Percentiles rank a stretch among this genome's conserved stretches.
phyloP scores from a whole-genome alignment of 148 eudicot species.

The Nepenthes gracilis region DNA sequence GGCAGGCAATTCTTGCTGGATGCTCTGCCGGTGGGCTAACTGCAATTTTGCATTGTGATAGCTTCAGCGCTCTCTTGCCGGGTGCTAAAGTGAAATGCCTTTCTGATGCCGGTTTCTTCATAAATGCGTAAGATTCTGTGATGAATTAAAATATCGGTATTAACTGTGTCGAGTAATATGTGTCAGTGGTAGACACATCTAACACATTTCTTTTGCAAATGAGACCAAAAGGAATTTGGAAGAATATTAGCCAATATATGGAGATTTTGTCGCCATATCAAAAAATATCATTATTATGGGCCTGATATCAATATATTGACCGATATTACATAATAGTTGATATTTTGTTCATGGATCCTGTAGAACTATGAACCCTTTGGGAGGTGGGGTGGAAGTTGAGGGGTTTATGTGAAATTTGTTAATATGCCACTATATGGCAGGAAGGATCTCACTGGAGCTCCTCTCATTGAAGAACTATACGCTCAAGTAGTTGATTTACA shows the following conservation, averaged over 20 bases:
- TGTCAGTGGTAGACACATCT: too few species aligned
- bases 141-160: not conserved
- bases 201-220: too few species aligned
- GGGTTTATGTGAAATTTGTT: not conserved
- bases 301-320: too few species aligned
- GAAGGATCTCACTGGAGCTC: slow-evolving; percentile 57
- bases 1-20: slow-evolving; percentile 65
- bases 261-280: too few species aligned
- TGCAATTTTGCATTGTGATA: slow-evolving; percentile 77
- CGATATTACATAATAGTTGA: not conserved
- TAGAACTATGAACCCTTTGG: not conserved
- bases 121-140: slow-evolving; percentile 47
- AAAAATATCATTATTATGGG: too few species aligned
- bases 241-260: too few species aligned
- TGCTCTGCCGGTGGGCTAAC: slow-evolving; percentile 96
- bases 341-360: too few species aligned
- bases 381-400: too few species aligned
- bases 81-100: slow-evolving; percentile 77
- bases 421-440: slow-evolving; percentile 13
- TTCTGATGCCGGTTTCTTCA: slow-evolving; percentile 90
- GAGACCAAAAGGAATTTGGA: too few species aligned
- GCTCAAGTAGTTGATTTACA: slow-evolving; percentile 57
- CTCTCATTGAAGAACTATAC: slow-evolving; percentile 37
- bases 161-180: too few species aligned
- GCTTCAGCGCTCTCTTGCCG: slow-evolving; percentile 63